A percentile compares a stretch with the other conserved stretches of the same genome.
Evolutionary conservation across 2,329 filamentous ascomycete species (phyloP).

Genomic region (Setomelanomma holmii): DNA sequence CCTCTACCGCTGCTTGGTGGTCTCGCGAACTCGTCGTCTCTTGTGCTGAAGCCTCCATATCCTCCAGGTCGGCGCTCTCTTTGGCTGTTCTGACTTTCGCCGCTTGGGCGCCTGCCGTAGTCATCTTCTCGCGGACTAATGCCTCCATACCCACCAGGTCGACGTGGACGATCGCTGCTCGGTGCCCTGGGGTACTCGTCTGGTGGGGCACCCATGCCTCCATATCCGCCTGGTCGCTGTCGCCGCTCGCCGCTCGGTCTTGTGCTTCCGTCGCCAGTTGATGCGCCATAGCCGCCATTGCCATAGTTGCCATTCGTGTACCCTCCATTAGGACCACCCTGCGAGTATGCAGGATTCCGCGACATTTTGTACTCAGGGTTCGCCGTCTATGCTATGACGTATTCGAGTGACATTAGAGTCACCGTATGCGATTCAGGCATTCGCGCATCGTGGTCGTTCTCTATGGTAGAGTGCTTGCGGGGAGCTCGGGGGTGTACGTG

Average conservation of each 20-base stretch:
- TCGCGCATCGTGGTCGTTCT: slow-evolving; percentile 15
- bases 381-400: slow-evolving; percentile 9
- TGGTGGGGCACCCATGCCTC: slow-evolving; percentile 27
- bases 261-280: slow-evolving; percentile 19
- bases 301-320: slow-evolving; percentile 45
- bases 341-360: slow-evolving; percentile 42
- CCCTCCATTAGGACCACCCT: slow-evolving; percentile 42
- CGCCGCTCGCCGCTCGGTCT: slow-evolving; percentile 39
- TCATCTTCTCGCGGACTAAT: slow-evolving; percentile 14
- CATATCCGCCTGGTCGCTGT: slow-evolving; percentile 41
- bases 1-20: slow-evolving; percentile 32
- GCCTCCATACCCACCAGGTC: slow-evolving; percentile 16
- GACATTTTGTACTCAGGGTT: slow-evolving; percentile 39
- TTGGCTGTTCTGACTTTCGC: slow-evolving; percentile 35
- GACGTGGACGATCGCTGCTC: slow-evolving; percentile 23
- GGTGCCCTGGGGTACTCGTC: slow-evolving; percentile 25
- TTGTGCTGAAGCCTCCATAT: slow-evolving; percentile 39
- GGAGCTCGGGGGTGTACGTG: slow-evolving; percentile 36
- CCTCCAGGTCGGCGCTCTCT: slow-evolving; percentile 29
- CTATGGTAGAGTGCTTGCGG: slow-evolving; percentile 26
- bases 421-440: slow-evolving; percentile 17
- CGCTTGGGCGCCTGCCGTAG: slow-evolving; percentile 22
- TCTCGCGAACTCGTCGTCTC: slow-evolving; percentile 29
- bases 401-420: slow-evolving; percentile 11
- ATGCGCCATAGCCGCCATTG: slow-evolving; percentile 28